These are phyloP conservation scores for Fomitopsis serialis DNA, from an alignment of 768 basidiomycete genomes.

Conservation along the genomic window DNA sequence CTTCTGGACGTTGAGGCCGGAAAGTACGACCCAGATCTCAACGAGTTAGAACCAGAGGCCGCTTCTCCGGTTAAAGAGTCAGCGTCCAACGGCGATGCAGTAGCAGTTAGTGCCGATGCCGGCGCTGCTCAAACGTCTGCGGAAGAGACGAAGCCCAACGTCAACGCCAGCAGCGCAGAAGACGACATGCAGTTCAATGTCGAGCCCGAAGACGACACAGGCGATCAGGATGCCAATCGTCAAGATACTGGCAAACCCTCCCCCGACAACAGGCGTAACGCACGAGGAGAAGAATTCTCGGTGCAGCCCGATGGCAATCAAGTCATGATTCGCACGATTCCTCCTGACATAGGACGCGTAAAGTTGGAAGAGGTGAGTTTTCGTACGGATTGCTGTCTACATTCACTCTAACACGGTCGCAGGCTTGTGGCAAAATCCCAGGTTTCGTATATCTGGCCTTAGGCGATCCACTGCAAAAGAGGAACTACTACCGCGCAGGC, in stretches of 20 bases:
- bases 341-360: conserved; percentile 84
- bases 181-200: conserved; percentile 74
- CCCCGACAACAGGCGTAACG: conserved; percentile 51
- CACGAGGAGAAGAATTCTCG: conserved; percentile 64
- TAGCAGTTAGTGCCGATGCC: conserved; percentile 34
- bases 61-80: conserved; percentile 50
- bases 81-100: conserved; percentile 32
- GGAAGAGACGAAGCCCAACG: conserved; percentile 50
- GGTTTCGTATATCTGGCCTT: conserved; percentile 88
- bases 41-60: conserved; percentile 49
- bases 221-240: conserved; percentile 47
- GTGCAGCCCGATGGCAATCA: conserved; percentile 73
- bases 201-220: conserved; percentile 67
- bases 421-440: conserved; percentile 74
- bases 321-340: conserved; percentile 93
- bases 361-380: conserved; percentile 81
- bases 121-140: conserved; percentile 24
- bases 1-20: conserved; percentile 78
- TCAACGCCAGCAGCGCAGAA: conserved; percentile 33
- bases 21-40: conserved; percentile 75
- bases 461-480: conserved; percentile 88
- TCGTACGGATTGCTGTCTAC: conserved; percentile 3
- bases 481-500: conserved; percentile 90
- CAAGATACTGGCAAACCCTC: conserved; percentile 36
- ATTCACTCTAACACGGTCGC: conserved; percentile 8